phyloP scores from a whole-genome alignment of 192 early-diverging fungal species.

The Rhizophagus sp. region DNA sequence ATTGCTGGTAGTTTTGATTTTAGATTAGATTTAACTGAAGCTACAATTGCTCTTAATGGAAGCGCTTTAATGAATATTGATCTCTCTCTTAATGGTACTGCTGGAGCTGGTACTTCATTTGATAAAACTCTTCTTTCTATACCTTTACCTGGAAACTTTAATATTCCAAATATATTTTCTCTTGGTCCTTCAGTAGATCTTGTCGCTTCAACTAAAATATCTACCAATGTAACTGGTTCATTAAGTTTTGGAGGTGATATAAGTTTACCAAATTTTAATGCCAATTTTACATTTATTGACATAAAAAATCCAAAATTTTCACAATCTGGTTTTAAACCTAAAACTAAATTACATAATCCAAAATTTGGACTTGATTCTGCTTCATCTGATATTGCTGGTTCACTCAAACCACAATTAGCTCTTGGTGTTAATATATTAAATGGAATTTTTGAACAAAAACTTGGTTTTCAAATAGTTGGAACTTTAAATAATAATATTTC shows the following conservation, averaged over 20 bases:
- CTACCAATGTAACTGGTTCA: background rate
- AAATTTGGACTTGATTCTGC: background rate
- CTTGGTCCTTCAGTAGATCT: constrained; percentile 9
- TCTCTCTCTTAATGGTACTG: background rate
- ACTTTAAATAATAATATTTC: background rate
- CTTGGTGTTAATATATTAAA: background rate
- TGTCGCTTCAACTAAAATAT: background rate
- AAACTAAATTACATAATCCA: background rate
- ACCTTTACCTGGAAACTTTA: background rate
- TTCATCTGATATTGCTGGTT: background rate
- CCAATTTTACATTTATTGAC: background rate
- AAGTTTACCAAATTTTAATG: background rate
- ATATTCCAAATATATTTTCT: background rate
- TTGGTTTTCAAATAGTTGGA: background rate
- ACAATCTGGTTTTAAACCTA: background rate
- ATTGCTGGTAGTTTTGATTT: background rate
- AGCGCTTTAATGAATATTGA: constrained; percentile 8
- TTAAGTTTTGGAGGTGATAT: background rate
- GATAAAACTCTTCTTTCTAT: background rate
- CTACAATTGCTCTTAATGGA: constrained; percentile 2
- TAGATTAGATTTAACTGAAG: background rate
- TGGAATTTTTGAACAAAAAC: background rate
- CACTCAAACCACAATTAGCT: constrained; percentile 11
- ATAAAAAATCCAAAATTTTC: background rate
- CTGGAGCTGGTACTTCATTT: background rate